Evolutionary conservation across 2,329 filamentous ascomycete species (phyloP), one percentile per base, ranked within the genome.

Genomic region (Fusarium vanettenii): DNA sequence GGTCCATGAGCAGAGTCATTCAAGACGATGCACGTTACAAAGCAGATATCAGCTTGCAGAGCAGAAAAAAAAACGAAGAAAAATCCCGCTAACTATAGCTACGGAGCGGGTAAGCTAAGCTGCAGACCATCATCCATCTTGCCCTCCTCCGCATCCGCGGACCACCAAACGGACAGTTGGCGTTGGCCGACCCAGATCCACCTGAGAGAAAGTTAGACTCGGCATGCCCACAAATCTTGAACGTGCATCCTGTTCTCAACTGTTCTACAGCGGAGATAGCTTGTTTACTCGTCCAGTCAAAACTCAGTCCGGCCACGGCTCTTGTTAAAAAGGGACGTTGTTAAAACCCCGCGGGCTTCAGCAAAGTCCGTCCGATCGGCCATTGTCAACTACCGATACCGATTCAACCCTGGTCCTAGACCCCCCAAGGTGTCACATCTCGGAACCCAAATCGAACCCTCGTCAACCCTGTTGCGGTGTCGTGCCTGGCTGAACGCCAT

Each of bases 391-490:
- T 52, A 48, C 43, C 72, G 50, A 61, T 16, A 20, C 71, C 69
- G 48, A 63, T 61, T 64, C 59, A 48, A 74, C 52, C 71, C 71
- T 74, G 60, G 71, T 65, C 57, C 57, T 60, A 33, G 64, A 31
- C 29, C 27, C 37, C 50, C 20, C 45, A 7, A 50, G 45, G 45
- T 45, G 43, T 63, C 35, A 57, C 29, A 45, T 45, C 25, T 41
- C n/a, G 37, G 41, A 43, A 60, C 37, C 35, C 37, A 60, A 18
- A 16, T 61, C 59, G 31, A 22, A 39, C 39, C 39, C 45, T 50
- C 45, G 45, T 29, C 45, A 50, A 48, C 20, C 45, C 43, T 27
- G 43, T 8, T 50, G 22, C 59, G n/a, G 18, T 60, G 27, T 31
- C 20, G 41, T 56, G n/a, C 52, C 52, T 56, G 52, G n/a, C n/a